Percentiles rank a stretch among this genome's conserved stretches.
Evolutionary conservation across 1,284 basidiomycete species (phyloP).

Genomic region (Moniliella sp.): DNA sequence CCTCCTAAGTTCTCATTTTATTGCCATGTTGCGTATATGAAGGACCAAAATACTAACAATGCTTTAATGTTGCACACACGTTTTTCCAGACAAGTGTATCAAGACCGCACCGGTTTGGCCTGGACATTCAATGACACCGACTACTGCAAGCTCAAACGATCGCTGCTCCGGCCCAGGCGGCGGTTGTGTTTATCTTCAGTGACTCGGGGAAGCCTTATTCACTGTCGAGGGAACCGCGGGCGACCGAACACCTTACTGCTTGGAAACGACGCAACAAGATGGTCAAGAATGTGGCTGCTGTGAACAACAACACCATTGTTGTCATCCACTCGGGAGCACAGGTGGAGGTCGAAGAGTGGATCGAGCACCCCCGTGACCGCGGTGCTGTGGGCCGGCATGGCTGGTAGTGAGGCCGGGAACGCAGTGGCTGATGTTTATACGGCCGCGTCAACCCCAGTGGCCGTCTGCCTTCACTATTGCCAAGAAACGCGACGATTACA

Average conservation of each 20-base stretch:
- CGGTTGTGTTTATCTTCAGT: slow-evolving; percentile 45
- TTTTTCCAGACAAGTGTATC: slow-evolving; percentile 37
- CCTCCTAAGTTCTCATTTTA: too few species aligned
- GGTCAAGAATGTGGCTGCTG: slow-evolving; percentile 28
- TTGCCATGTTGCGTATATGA: too few species aligned
- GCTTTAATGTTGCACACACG: too few species aligned
- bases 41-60: too few species aligned
- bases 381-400: slow-evolving; percentile 44
- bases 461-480: too few species aligned
- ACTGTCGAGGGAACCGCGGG: slow-evolving; percentile 52
- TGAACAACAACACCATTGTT: slow-evolving; percentile 23
- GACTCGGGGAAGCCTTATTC: slow-evolving; percentile 15
- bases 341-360: slow-evolving; percentile 14
- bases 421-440: slow-evolving; percentile 38
- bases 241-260: slow-evolving; percentile 55
- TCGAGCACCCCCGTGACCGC: slow-evolving; percentile 23
- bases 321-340: slow-evolving; percentile 15
- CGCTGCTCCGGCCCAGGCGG: slow-evolving; percentile 33
- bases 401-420: slow-evolving; percentile 58
- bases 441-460: slow-evolving; percentile 38
- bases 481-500: too few species aligned
- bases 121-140: slow-evolving; percentile 36
- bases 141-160: slow-evolving; percentile 10
- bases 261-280: slow-evolving; percentile 48
- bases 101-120: slow-evolving; percentile 41